Percentiles rank a stretch among this genome's conserved stretches.
These are phyloP conservation scores for Phycomyces blakesleeanus DNA, from an alignment of 192 early-diverging fungal species.

Conservation along the genomic window DNA sequence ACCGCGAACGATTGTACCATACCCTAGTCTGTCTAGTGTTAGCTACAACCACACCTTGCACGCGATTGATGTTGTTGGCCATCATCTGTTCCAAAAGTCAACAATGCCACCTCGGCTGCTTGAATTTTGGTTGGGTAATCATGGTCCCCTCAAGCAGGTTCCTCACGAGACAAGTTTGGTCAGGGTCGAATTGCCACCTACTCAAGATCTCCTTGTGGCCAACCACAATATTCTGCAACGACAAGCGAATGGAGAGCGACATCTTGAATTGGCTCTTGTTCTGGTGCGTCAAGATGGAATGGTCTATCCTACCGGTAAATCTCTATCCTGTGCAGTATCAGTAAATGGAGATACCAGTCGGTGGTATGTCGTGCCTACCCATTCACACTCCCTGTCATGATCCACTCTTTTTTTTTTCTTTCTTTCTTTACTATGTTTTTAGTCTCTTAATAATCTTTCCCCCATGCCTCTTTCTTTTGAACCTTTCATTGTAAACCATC, in stretches of 20 bases:
- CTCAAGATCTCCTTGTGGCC: slow-evolving; percentile 33
- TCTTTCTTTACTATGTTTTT: too few species aligned
- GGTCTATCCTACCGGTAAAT: slow-evolving; percentile 29
- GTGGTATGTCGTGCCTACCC: too few species aligned
- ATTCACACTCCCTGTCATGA: too few species aligned
- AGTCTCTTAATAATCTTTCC: too few species aligned
- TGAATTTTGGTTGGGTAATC: slow-evolving; percentile 47
- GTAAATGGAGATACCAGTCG: slow-evolving; percentile 2
- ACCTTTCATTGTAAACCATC: too few species aligned
- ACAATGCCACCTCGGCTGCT: slow-evolving; percentile 25
- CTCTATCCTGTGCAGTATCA: slow-evolving; percentile 18
- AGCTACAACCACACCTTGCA: slow-evolving; percentile 41
- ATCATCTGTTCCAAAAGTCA: slow-evolving; percentile 40
- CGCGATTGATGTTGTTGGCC: slow-evolving; percentile 36
- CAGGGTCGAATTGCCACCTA: slow-evolving; percentile 18
- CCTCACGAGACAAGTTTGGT: slow-evolving; percentile 14
- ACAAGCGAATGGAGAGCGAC: slow-evolving; percentile 17
- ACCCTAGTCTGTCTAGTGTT: slow-evolving; percentile 35
- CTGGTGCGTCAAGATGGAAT: slow-evolving; percentile 32
- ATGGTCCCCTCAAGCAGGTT: slow-evolving; percentile 35
- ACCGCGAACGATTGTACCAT: slow-evolving; percentile 25
- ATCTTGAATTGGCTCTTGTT: slow-evolving; percentile 24
- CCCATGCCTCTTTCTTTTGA: too few species aligned
- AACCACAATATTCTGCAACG: slow-evolving; percentile 30
- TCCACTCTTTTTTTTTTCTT: too few species aligned